A percentile compares a stretch with the other conserved stretches of the same genome.
These are phyloP conservation scores for Lipomyces sp. DNA, from an alignment of 805 yeast species.

Conservation along the genomic window DNA sequence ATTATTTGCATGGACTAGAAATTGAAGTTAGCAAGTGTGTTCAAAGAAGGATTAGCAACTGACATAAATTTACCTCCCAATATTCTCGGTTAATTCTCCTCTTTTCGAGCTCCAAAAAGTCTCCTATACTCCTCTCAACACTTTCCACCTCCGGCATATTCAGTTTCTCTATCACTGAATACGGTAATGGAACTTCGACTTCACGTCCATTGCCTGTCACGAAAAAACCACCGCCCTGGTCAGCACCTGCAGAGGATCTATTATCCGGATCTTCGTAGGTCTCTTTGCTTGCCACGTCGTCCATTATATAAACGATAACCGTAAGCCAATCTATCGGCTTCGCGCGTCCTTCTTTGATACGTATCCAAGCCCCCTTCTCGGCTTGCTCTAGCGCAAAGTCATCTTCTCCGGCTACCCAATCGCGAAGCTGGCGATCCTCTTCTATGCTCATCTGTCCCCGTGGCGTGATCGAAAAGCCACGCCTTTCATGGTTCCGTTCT, in stretches of 20 bases:
- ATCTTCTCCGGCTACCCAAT: conserved; percentile 36
- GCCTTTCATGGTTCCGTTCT: no score
- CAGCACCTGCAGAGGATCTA: neutral
- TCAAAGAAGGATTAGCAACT: neutral
- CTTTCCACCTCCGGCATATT: conserved; percentile 17
- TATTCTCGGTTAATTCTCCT: conserved; percentile 23
- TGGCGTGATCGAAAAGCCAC: no score
- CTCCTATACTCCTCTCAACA: conserved; percentile 14
- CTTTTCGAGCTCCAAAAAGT: conserved; percentile 10
- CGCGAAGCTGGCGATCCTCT: conserved; percentile 14
- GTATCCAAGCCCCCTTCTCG: conserved; percentile 34
- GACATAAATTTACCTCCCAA: conserved; percentile 30
- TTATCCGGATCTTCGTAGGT: conserved; percentile 22
- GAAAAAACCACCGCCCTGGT: neutral
- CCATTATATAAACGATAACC: conserved; percentile 23
- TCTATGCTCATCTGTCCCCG: conserved; percentile 10
- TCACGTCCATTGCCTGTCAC: conserved; percentile 5
- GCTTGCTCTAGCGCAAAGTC: conserved; percentile 34
- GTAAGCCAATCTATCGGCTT: conserved; percentile 33
- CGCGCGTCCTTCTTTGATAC: conserved; percentile 33
- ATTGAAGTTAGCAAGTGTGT: neutral
- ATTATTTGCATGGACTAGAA: conserved; percentile 8
- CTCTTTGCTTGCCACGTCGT: conserved; percentile 15
- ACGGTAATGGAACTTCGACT: conserved; percentile 27
- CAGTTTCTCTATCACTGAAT: conserved; percentile 25